Conservation (phyloP, 768 basidiomycete genomes). For the Lentinula edodes region DNA sequence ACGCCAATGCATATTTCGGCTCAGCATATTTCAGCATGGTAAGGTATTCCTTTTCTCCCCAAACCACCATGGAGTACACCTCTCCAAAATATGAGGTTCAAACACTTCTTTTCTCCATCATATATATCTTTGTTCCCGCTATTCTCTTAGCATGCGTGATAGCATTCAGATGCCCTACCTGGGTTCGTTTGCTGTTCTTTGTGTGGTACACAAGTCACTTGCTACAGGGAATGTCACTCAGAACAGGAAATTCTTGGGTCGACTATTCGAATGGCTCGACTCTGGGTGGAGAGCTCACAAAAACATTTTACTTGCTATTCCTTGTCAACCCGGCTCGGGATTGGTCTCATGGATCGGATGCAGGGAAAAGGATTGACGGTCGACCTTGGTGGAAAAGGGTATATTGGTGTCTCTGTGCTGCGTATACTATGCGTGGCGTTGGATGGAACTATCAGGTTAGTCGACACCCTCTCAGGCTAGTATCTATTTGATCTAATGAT, state of each 20-base stretch:
- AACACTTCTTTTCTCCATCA: not conserved
- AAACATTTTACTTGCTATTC: not conserved
- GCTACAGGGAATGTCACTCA: not conserved
- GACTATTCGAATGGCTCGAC: slow-evolving; percentile 2
- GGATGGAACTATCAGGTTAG: slow-evolving; percentile 3
- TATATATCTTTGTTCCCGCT: not conserved
- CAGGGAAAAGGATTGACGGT: not conserved
- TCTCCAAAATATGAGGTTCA: not conserved
- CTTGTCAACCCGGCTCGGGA: not conserved
- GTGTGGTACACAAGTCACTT: not conserved
- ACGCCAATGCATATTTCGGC: not conserved
- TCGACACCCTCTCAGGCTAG: not conserved
- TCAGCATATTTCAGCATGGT: not conserved
- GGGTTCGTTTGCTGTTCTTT: not conserved
- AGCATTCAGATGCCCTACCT: not conserved
- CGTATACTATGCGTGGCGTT: not conserved
- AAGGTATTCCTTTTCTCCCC: not conserved
- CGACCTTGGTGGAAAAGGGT: slow-evolving; percentile 1
- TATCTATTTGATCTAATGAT: not conserved
- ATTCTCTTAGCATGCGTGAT: not conserved
- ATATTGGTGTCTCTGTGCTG: not conserved
- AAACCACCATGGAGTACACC: not conserved
- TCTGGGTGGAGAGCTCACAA: not conserved
- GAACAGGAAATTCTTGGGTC: not conserved
- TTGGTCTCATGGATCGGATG: not conserved